Conservation (phyloP, 2,329 filamentous ascomycete species). For the Colletotrichum zoysiae region DNA sequence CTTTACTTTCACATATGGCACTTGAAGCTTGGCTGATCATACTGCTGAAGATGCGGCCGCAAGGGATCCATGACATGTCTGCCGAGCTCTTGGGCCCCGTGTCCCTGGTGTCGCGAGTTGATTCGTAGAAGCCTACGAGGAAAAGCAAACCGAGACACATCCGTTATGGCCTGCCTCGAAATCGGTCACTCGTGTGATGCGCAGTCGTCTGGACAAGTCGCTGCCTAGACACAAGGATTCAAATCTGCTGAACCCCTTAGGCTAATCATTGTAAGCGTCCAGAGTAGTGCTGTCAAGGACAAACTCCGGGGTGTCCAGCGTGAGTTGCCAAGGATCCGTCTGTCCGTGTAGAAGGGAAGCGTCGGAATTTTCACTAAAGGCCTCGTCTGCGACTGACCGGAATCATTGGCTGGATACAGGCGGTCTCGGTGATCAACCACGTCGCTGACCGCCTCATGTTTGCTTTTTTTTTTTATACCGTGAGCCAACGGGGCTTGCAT, state of each 20-base stretch:
- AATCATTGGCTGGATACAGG: slow-evolving; percentile 9
- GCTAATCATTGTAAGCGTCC: not conserved
- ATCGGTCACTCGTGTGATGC: not conserved
- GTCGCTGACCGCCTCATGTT: slow-evolving; percentile 33
- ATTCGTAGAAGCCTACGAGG: not conserved
- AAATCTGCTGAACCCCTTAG: not conserved
- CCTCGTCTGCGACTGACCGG: not conserved
- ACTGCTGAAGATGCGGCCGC: slow-evolving; percentile 9
- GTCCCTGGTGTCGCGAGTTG: not conserved
- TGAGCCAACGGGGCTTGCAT: slow-evolving; percentile 11
- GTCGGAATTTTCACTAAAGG: not conserved
- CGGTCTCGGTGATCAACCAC: not conserved
- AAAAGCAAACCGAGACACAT: slow-evolving; percentile 18
- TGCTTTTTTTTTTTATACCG: slow-evolving; percentile 29
- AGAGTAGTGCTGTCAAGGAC: not conserved
- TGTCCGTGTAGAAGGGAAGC: not conserved
- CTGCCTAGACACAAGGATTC: not conserved
- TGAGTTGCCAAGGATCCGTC: not conserved
- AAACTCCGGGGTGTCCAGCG: too few relatives aligned
- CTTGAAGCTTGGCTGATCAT: not conserved
- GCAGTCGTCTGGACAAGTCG: not conserved
- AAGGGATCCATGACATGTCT: not conserved
- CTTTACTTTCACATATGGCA: not conserved
- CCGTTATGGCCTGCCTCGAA: not conserved
- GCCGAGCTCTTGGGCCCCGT: not conserved